Conservation (phyloP, 2,329 filamentous ascomycete genomes). For the Epichloe baconii region DNA sequence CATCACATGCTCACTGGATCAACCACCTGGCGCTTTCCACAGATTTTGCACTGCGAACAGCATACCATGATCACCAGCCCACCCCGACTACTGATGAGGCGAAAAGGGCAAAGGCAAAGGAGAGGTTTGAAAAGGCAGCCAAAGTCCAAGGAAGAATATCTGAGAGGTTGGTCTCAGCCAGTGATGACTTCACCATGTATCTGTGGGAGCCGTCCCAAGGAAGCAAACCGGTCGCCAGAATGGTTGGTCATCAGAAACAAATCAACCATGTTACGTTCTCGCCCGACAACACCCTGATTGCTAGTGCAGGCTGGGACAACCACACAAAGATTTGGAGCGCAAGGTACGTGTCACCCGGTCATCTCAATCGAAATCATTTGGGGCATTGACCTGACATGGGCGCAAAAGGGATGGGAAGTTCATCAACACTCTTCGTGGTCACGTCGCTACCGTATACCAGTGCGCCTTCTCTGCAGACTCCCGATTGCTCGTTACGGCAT, state of each 20-base stretch:
- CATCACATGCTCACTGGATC: slow-evolving; percentile 82
- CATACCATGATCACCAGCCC: slow-evolving; percentile 69
- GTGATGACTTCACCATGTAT: slow-evolving; percentile 93
- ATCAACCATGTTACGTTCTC: slow-evolving; percentile 95
- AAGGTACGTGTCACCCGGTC: slow-evolving; percentile 30
- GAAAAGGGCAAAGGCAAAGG: slow-evolving; percentile 61
- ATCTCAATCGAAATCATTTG: not conserved
- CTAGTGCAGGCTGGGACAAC: slow-evolving; percentile 86
- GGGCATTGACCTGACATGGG: not conserved
- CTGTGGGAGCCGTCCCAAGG: slow-evolving; percentile 75
- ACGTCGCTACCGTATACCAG: slow-evolving; percentile 84
- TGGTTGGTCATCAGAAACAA: slow-evolving; percentile 92
- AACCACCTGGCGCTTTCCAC: slow-evolving; percentile 91
- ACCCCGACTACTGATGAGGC: slow-evolving; percentile 56
- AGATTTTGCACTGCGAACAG: slow-evolving; percentile 77
- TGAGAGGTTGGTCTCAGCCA: slow-evolving; percentile 79
- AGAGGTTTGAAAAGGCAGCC: slow-evolving; percentile 76
- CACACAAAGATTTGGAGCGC: slow-evolving; percentile 87
- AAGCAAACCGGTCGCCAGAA: slow-evolving; percentile 72
- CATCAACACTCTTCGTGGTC: slow-evolving; percentile 74
- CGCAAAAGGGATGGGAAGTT: slow-evolving; percentile 54
- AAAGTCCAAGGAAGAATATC: slow-evolving; percentile 61
- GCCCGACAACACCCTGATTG: slow-evolving; percentile 76
- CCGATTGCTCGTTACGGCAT: slow-evolving; percentile 72
- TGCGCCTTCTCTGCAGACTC: slow-evolving; percentile 88